Conservation (phyloP, 2,329 filamentous ascomycete species). For the Fusarium continuum region DNA sequence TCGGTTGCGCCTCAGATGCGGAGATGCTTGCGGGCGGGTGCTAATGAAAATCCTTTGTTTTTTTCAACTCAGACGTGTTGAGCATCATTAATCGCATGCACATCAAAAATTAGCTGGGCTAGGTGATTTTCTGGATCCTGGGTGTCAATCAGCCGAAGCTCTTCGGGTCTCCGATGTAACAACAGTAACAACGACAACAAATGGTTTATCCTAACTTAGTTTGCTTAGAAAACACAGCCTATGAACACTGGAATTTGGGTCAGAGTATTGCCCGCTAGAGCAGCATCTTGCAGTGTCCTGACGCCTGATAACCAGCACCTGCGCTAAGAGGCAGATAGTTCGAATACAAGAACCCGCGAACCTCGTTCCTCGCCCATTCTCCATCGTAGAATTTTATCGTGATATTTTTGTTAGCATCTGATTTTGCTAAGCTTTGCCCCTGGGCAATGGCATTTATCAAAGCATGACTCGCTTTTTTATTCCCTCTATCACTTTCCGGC, state of each 20-base stretch:
- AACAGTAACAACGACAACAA: background rate
- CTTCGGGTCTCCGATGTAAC: background rate
- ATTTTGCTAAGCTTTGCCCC: conserved; percentile 1
- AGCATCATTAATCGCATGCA: background rate
- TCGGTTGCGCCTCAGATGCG: conserved; percentile 2
- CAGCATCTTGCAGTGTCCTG: too few relatives aligned
- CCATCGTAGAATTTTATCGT: background rate
- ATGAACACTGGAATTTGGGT: conserved; percentile 8
- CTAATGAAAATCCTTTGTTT: conserved; percentile 9
- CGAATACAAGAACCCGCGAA: background rate
- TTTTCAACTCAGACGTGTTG: conserved; percentile 1
- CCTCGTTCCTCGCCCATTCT: background rate
- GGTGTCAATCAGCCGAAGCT: conserved; percentile 25
- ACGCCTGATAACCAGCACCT: conserved; percentile 7
- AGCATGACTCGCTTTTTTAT: conserved; percentile 28
- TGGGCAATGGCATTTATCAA: background rate
- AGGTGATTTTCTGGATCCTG: conserved; percentile 19
- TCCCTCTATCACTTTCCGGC: background rate
- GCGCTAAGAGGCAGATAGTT: conserved; percentile 8
- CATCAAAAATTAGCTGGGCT: background rate
- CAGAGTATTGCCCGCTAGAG: conserved; percentile 5
- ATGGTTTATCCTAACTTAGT: background rate
- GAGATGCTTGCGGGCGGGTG: background rate
- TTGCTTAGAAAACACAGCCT: background rate
- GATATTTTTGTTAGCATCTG: background rate